Evolutionary conservation across 306 rosid species (phyloP).

Genomic region (Crotalaria pallida): DNA sequence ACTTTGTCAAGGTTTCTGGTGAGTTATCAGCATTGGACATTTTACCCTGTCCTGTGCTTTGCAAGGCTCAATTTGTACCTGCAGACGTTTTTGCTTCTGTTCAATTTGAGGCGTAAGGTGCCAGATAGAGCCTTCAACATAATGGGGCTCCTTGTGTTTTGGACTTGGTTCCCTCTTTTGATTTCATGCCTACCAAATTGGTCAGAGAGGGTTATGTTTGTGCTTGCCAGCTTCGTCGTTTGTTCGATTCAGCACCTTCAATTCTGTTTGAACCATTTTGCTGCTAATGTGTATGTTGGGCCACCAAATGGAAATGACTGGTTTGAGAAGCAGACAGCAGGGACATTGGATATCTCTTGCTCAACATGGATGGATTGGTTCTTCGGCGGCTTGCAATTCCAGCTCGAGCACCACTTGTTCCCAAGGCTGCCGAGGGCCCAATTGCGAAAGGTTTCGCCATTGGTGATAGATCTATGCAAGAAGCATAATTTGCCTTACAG

Average conservation of each 20-base stretch:
- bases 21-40: slow-evolving; percentile 76
- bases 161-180: slow-evolving; percentile 85
- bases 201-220: slow-evolving; percentile 69
- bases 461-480: slow-evolving; percentile 63
- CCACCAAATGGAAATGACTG: slow-evolving; percentile 66
- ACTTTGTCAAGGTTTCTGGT: slow-evolving; percentile 57
- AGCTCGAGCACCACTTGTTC: slow-evolving; percentile 62
- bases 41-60: slow-evolving; percentile 61
- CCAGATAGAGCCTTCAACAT: slow-evolving; percentile 65
- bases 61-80: slow-evolving; percentile 64
- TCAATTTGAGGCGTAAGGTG: slow-evolving; percentile 36
- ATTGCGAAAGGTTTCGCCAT: slow-evolving; percentile 59
- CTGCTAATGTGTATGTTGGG: slow-evolving; percentile 56
- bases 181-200: slow-evolving; percentile 61
- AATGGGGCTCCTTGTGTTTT: slow-evolving; percentile 55
- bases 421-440: slow-evolving; percentile 65
- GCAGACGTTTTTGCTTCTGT: slow-evolving; percentile 57
- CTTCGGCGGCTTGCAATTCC: slow-evolving; percentile 72
- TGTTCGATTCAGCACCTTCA: slow-evolving; percentile 67
- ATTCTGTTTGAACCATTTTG: slow-evolving; percentile 67
- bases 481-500: slow-evolving; percentile 73
- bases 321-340: slow-evolving; percentile 67
- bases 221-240: slow-evolving; percentile 47
- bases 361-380: slow-evolving; percentile 79
- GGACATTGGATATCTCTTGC: slow-evolving; percentile 63